These are phyloP conservation scores for Tuber brumale DNA, from an alignment of 495 filamentous ascomycete genomes.

Conservation along the genomic window DNA sequence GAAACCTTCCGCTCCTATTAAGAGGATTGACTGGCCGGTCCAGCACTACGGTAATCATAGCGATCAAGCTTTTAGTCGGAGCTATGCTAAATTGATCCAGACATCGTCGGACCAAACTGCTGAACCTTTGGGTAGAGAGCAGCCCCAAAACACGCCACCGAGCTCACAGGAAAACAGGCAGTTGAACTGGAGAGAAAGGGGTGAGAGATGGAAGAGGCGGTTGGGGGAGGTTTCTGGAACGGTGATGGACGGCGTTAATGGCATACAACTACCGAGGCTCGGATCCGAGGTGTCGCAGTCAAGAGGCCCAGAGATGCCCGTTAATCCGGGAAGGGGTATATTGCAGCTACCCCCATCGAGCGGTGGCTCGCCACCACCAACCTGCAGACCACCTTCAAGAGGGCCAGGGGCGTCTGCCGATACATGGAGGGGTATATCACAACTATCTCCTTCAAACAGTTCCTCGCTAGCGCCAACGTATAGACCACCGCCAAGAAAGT, in stretches of 20 bases:
- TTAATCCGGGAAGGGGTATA: not conserved
- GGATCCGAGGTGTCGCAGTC: not conserved
- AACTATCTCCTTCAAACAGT: not conserved
- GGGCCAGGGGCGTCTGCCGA: not conserved
- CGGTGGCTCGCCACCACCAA: not conserved
- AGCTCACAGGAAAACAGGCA: not conserved
- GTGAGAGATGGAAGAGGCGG: not conserved
- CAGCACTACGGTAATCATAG: not conserved
- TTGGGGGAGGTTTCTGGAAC: not conserved
- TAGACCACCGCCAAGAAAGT: constrained; percentile 1
- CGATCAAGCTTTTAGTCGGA: not conserved
- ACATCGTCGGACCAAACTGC: not conserved
- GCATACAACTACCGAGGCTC: not conserved
- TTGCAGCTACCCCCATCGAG: not conserved
- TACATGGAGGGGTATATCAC: not conserved
- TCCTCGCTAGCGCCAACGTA: not conserved
- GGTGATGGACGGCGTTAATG: not conserved
- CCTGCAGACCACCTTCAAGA: not conserved
- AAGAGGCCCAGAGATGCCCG: not conserved
- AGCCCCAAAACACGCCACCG: not conserved
- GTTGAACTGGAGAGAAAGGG: not conserved
- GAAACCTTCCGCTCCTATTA: not conserved
- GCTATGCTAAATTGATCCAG: not conserved
- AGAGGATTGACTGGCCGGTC: not conserved
- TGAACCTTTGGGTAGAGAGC: not conserved